Conservation (phyloP, 78 protist genomes). For the Reticulomyxa filosa region DNA sequence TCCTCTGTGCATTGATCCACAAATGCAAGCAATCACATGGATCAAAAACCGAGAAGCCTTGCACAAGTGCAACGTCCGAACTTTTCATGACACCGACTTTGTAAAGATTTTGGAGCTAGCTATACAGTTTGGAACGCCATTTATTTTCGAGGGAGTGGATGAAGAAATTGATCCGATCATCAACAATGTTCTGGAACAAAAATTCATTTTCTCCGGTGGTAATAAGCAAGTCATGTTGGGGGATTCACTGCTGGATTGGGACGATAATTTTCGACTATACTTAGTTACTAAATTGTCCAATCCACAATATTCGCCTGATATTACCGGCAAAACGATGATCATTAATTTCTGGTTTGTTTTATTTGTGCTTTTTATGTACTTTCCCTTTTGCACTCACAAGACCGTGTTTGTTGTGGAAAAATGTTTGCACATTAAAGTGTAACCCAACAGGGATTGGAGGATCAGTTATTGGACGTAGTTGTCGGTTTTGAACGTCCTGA, state of each 20-base stretch:
- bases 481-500: conserved; percentile 39
- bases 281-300: conserved; percentile 48
- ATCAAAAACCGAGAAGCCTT: conserved; percentile 36
- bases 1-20: conserved; percentile 76
- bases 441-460: conserved; percentile 55
- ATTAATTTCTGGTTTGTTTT: no score
- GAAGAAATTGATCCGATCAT: conserved; percentile 70
- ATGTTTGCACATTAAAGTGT: no score
- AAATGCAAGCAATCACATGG: conserved; percentile 63
- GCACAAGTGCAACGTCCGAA: conserved; percentile 16
- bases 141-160: conserved; percentile 60
- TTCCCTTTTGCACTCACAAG: no score
- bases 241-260: conserved; percentile 51
- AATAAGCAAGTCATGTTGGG: conserved; percentile 28
- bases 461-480: conserved; percentile 57
- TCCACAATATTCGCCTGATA: conserved; percentile 55
- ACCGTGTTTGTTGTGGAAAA: no score
- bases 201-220: background rate
- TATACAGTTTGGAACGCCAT: conserved; percentile 48
- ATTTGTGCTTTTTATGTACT: no score
- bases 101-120: conserved; percentile 45
- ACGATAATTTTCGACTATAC: conserved; percentile 48
- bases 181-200: conserved; percentile 52
- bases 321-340: conserved; percentile 43
- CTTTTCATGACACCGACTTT: conserved; percentile 32